These are phyloP conservation scores for Coleophoma eucalyptorum DNA, from an alignment of 2,329 filamentous ascomycete species.

Conservation along the genomic window DNA sequence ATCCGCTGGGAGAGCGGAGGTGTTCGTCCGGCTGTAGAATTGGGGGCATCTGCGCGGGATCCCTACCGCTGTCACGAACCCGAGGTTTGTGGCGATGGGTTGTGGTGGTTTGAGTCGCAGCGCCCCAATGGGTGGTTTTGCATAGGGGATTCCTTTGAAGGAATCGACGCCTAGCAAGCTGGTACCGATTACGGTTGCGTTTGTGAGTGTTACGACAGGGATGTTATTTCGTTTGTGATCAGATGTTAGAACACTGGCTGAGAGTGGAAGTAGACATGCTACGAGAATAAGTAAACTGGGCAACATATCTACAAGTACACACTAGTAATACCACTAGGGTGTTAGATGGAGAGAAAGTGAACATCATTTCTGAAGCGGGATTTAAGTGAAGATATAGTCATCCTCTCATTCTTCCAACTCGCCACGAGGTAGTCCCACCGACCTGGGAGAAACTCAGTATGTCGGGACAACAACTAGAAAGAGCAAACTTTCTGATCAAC, in stretches of 20 bases:
- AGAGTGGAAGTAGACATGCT: background rate
- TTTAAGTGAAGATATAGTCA: no score
- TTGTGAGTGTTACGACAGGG: slow-evolving; percentile 7
- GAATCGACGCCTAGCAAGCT: slow-evolving; percentile 47
- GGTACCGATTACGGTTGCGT: slow-evolving; percentile 15
- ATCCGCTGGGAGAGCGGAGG: slow-evolving; percentile 30
- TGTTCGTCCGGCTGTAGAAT: slow-evolving; percentile 54
- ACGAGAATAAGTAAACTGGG: no score
- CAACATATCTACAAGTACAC: no score
- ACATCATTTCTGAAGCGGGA: no score
- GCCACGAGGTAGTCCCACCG: no score
- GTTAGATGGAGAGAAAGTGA: no score
- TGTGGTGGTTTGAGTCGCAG: slow-evolving; percentile 70
- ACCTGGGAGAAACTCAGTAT: no score
- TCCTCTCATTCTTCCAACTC: no score
- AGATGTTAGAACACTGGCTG: background rate
- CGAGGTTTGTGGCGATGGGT: slow-evolving; percentile 50
- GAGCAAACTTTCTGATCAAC: no score
- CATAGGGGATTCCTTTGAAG: slow-evolving; percentile 74
- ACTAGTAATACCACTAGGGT: no score
- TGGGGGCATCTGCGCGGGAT: slow-evolving; percentile 65
- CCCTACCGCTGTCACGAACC: slow-evolving; percentile 57
- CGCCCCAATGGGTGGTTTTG: slow-evolving; percentile 61
- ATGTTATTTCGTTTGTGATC: background rate
- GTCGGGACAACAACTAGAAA: no score